These are phyloP conservation scores for Suhomyces maxii DNA, from an alignment of 1,139 yeast species.

Conservation along the genomic window DNA sequence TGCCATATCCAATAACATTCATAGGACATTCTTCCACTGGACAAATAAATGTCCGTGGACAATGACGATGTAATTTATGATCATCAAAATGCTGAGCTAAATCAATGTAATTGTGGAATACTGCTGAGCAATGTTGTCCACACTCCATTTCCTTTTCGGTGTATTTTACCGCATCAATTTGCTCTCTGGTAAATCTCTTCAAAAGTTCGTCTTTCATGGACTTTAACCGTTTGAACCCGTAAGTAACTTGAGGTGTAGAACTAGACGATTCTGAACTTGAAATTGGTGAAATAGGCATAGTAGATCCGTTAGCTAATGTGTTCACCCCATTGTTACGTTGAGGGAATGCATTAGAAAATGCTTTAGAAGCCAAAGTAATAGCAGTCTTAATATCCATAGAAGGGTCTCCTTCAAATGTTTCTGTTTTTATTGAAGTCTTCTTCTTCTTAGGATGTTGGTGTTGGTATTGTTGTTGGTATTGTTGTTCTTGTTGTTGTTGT, in stretches of 20 bases:
- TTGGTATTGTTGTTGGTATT: no score
- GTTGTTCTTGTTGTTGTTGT: no score
- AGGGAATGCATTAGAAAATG: constrained; percentile 8
- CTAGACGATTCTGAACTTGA: constrained; percentile 5
- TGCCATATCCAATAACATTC: constrained; percentile 58
- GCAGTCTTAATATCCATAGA: constrained; percentile 15
- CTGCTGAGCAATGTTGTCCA: constrained; percentile 12
- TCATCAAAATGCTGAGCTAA: constrained; percentile 15
- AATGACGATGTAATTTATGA: constrained; percentile 10
- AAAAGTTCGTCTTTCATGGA: constrained; percentile 8
- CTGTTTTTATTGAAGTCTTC: constrained; percentile 1
- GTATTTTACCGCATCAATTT: constrained; percentile 9
- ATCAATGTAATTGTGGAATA: constrained; percentile 13
- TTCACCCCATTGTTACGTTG: not conserved
- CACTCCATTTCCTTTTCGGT: constrained; percentile 13
- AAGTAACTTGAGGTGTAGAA: constrained; percentile 4
- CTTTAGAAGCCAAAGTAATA: constrained; percentile 15
- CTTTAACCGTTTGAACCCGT: not conserved
- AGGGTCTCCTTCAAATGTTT: constrained; percentile 2
- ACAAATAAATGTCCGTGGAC: constrained; percentile 36
- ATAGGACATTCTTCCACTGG: constrained; percentile 60
- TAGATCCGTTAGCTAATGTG: not conserved
- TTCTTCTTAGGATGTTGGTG: not conserved
- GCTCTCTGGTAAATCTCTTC: constrained; percentile 6
- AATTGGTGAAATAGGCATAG: constrained; percentile 6